Conservation (phyloP, 257 asterid species). For the Solanum appendiculatum region DNA sequence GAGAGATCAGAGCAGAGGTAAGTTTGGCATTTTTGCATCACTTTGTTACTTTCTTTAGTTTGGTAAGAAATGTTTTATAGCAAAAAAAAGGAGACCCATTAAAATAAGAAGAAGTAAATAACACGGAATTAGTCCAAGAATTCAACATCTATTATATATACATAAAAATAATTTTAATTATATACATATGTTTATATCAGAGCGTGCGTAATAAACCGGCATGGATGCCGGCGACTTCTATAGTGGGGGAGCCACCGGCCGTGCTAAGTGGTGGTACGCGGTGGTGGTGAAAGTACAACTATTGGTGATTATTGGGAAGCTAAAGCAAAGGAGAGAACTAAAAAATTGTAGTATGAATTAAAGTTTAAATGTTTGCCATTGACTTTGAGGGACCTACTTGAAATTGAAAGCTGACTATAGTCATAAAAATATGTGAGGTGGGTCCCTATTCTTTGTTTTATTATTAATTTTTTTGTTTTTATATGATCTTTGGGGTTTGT, state of each 20-base stretch:
- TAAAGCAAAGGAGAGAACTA: conserved; percentile 15
- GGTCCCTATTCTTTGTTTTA: background rate
- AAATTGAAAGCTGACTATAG: conserved; percentile 16
- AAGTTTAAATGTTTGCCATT: conserved; percentile 33
- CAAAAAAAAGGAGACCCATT: background rate
- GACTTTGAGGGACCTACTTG: conserved; percentile 26
- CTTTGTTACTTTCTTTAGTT: conserved; percentile 28
- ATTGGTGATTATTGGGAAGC: conserved; percentile 41
- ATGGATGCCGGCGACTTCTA: background rate
- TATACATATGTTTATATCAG: background rate
- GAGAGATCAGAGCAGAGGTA: conserved; percentile 6
- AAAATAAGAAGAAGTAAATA: no score
- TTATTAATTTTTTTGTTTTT: background rate
- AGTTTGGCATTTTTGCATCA: conserved; percentile 21
- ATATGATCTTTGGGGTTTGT: background rate
- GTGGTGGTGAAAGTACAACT: background rate
- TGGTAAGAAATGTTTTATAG: conserved; percentile 38
- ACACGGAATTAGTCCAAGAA: no score
- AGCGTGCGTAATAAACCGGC: background rate
- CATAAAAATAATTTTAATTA: no score
- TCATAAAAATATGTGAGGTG: background rate
- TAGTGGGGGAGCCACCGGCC: background rate
- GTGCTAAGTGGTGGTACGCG: background rate
- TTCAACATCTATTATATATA: no score
- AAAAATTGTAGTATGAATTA: conserved; percentile 29